A percentile compares a stretch with the other conserved stretches of the same genome.
phyloP scores from a whole-genome alignment of 2,329 filamentous ascomycete species.

The Cercospora zeina region DNA sequence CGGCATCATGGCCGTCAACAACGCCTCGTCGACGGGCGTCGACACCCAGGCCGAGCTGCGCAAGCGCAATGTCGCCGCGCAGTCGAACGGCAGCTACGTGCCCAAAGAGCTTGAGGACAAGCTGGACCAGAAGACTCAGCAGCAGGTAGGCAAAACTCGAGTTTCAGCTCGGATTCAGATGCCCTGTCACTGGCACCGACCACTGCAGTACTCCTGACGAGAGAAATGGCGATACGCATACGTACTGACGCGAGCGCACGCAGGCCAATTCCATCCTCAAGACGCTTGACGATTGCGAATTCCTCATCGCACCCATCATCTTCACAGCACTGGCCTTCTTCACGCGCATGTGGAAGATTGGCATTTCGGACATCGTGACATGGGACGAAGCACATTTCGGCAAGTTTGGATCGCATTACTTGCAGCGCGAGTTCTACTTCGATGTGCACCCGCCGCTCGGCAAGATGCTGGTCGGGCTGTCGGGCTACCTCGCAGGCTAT shows the following conservation, averaged over 20 bases:
- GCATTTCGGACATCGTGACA: conserved; percentile 68
- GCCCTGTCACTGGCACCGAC: neutral
- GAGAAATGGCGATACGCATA: conserved; percentile 9
- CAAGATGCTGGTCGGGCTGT: conserved; percentile 97
- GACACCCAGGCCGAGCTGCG: conserved; percentile 49
- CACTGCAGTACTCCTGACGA: neutral
- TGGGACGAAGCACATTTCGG: conserved; percentile 83
- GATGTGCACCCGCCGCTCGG: conserved; percentile 93
- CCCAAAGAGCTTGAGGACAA: conserved; percentile 33
- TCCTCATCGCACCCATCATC: conserved; percentile 62
- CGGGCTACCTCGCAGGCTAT: conserved; percentile 93
- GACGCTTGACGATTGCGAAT: conserved; percentile 63
- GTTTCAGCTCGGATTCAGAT: neutral
- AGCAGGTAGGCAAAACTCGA: conserved; percentile 43
- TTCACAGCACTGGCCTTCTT: conserved; percentile 65
- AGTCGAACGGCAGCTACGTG: conserved; percentile 40
- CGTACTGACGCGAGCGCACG: neutral
- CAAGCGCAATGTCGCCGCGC: conserved; percentile 47
- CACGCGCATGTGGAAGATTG: conserved; percentile 68
- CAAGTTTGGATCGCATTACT: conserved; percentile 98
- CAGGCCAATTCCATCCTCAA: conserved; percentile 58
- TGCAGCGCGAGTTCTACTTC: conserved; percentile 99
- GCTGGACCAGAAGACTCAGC: conserved; percentile 50
- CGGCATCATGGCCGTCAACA: conserved; percentile 35
- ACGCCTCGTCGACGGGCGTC: conserved; percentile 42